Evolutionary conservation across 768 basidiomycete genomes (phyloP).

Genomic region (Lentinus tigrinus): DNA sequence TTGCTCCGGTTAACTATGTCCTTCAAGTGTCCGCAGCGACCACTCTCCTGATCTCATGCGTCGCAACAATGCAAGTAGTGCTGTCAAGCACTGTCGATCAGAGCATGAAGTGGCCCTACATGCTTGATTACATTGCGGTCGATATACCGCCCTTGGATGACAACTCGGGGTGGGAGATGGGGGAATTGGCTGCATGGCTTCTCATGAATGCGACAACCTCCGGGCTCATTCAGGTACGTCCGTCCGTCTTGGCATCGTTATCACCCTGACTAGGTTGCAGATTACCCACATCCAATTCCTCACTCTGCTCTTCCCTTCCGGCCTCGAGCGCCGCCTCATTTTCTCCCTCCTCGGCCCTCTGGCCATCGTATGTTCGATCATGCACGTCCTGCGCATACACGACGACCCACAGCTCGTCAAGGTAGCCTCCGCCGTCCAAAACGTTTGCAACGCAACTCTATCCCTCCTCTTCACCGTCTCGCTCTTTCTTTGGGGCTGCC

Average conservation of each 20-base stretch:
- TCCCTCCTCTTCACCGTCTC: constrained; percentile 89
- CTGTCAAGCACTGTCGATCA: constrained; percentile 56
- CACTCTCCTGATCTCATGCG: constrained; percentile 73
- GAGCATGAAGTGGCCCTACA: constrained; percentile 88
- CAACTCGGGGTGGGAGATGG: constrained; percentile 53
- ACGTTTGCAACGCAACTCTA: constrained; percentile 96
- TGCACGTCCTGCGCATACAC: constrained; percentile 76
- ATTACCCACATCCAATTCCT: constrained; percentile 98
- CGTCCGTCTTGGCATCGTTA: background rate
- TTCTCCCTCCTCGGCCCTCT: constrained; percentile 85
- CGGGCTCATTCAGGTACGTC: constrained; percentile 77
- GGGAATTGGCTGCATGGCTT: constrained; percentile 76
- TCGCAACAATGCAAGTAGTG: constrained; percentile 77
- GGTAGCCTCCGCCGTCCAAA: constrained; percentile 75
- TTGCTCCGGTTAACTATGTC: constrained; percentile 88
- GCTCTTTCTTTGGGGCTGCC: constrained; percentile 89
- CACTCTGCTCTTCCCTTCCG: constrained; percentile 90
- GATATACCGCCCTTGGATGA: constrained; percentile 53
- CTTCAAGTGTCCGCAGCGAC: constrained; percentile 85
- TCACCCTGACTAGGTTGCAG: constrained; percentile 37
- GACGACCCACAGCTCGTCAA: constrained; percentile 36
- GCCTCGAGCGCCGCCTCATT: constrained; percentile 83
- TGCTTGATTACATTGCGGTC: constrained; percentile 89
- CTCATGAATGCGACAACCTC: constrained; percentile 85
- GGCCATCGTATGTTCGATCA: constrained; percentile 77